Evolutionary conservation across 352 stramenopile species (phyloP).

Genomic region (Phytophthora sp.): DNA sequence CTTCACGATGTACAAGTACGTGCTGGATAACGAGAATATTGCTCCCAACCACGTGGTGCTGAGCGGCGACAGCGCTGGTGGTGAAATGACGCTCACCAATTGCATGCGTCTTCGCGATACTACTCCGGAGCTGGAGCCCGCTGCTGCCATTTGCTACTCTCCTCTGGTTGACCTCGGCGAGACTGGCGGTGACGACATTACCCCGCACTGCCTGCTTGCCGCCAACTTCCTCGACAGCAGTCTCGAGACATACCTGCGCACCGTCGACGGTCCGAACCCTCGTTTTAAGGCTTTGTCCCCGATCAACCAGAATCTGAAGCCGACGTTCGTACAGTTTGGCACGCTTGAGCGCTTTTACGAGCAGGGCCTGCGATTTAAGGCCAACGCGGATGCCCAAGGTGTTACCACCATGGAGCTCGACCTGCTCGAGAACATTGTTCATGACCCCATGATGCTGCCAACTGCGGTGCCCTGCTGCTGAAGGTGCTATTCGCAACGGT

Average conservation of each 20-base stretch:
- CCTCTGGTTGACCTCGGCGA: conserved; percentile 15
- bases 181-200: conserved; percentile 4
- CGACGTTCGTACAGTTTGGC: conserved; percentile 36
- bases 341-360: conserved; percentile 33
- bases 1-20: conserved; percentile 20
- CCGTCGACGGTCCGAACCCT: conserved; percentile 1
- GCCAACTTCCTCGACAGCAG: conserved; percentile 21
- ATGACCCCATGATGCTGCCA: conserved; percentile 20
- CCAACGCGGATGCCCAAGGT: conserved; percentile 22
- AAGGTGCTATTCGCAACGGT: conserved; percentile 17
- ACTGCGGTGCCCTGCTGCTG: conserved; percentile 23
- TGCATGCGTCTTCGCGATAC: conserved; percentile 16
- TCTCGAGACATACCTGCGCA: conserved; percentile 16
- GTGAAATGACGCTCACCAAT: conserved; percentile 9
- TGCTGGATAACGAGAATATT: conserved; percentile 11
- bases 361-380: conserved; percentile 27
- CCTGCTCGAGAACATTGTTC: conserved; percentile 32
- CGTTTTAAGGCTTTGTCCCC: conserved; percentile 20
- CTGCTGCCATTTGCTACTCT: conserved; percentile 9
- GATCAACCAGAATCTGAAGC: conserved; percentile 37
- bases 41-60: conserved; percentile 8
- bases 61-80: conserved; percentile 17
- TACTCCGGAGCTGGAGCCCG: conserved; percentile 9
- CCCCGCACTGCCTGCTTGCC: conserved; percentile 23
- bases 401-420: conserved; percentile 41